phyloP scores from a whole-genome alignment of 176 grass and related monocot genomes.

The Avena sativa region DNA sequence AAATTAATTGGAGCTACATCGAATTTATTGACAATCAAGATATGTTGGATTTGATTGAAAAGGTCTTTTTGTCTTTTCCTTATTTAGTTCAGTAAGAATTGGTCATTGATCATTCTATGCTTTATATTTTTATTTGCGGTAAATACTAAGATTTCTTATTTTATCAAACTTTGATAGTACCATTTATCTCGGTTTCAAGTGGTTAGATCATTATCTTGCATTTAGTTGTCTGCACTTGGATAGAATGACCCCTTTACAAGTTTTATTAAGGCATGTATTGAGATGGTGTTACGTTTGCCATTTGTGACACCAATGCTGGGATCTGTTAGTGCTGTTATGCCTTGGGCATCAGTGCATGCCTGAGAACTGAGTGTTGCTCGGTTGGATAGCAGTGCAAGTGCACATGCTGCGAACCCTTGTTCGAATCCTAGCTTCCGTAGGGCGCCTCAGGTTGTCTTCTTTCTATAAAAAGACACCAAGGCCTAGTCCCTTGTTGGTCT shows the following conservation, averaged over 20 bases:
- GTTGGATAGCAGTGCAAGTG: not conserved
- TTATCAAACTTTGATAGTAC: not conserved
- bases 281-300: not conserved
- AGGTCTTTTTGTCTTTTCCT: conserved; percentile 59
- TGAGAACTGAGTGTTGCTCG: not conserved
- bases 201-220: not conserved
- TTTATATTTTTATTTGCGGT: conserved; percentile 32
- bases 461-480: conserved; percentile 17
- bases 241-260: conserved; percentile 16
- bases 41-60: conserved; percentile 99
- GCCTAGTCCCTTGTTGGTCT: conserved; percentile 24
- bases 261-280: not conserved
- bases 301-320: not conserved
- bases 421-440: conserved; percentile 4
- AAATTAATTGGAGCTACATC: conserved; percentile 99
- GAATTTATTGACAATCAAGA: conserved; percentile 99
- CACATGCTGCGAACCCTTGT: not conserved
- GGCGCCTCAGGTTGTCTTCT: conserved; percentile 7
- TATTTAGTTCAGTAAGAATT: not conserved
- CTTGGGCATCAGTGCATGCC: not conserved
- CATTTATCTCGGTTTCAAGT: conserved; percentile 40
- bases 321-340: not conserved
- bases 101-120: not conserved
- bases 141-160: not conserved
- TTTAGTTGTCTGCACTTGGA: conserved; percentile 29